Conservation (phyloP, 352 stramenopile species). For the Globisporangium sylvaticum region DNA sequence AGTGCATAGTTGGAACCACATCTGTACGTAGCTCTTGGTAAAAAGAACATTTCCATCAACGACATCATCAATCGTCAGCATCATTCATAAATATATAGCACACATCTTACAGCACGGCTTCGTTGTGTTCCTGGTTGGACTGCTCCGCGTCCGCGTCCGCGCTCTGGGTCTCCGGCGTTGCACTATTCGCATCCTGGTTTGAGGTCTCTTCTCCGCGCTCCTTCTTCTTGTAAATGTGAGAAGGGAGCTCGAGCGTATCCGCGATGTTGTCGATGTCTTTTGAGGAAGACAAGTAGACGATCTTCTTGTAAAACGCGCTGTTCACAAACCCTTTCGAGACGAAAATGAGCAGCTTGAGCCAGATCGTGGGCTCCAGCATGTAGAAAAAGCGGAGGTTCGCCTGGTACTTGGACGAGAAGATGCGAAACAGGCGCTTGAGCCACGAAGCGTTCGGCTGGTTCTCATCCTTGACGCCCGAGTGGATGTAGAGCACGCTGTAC, state of each 20-base stretch:
- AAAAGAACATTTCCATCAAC: not conserved
- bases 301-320: conserved; percentile 66
- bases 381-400: conserved; percentile 75
- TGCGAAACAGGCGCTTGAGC: conserved; percentile 65
- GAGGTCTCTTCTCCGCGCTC: not conserved
- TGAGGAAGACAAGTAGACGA: conserved; percentile 59
- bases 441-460: conserved; percentile 59
- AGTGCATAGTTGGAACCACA: not conserved
- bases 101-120: conserved; percentile 6
- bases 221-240: conserved; percentile 31
- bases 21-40: not conserved
- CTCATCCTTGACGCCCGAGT: conserved; percentile 36
- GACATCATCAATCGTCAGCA: not conserved
- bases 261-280: conserved; percentile 54
- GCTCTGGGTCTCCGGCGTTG: not conserved
- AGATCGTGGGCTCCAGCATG: conserved; percentile 68
- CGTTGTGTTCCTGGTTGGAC: not conserved
- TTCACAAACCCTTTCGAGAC: conserved; percentile 62
- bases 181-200: not conserved
- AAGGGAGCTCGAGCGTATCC: conserved; percentile 39
- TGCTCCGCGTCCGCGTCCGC: not conserved
- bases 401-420: conserved; percentile 53
- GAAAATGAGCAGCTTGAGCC: conserved; percentile 70
- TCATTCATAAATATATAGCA: conserved; percentile 4
- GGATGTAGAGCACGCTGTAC: conserved; percentile 74